These are phyloP conservation scores for Porpolomopsis calyptriformis DNA, from an alignment of 768 basidiomycete genomes.

Conservation along the genomic window DNA sequence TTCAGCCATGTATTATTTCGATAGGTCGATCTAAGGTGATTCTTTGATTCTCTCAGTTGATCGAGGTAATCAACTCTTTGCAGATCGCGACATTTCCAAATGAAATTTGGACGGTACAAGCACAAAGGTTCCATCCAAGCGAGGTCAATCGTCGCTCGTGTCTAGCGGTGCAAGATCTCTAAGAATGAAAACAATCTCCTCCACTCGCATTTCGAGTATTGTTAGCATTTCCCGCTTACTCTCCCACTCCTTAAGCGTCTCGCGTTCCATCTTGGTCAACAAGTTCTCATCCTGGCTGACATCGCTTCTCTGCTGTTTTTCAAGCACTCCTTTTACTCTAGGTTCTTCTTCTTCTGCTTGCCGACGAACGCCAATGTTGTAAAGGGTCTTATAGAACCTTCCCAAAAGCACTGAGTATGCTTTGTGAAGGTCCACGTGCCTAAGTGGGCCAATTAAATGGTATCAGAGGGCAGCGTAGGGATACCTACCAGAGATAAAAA, in stretches of 20 bases:
- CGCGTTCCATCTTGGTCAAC: conserved; percentile 65
- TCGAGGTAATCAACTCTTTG: too few relatives aligned
- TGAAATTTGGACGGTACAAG: too few relatives aligned
- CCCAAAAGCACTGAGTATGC: conserved; percentile 70
- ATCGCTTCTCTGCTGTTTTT: conserved; percentile 73
- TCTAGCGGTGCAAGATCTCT: conserved; percentile 58
- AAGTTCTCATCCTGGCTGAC: conserved; percentile 67
- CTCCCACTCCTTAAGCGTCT: conserved; percentile 65
- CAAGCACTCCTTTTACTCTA: conserved; percentile 59
- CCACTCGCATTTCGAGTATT: conserved; percentile 75
- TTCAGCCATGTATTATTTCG: too few relatives aligned
- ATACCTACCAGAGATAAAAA: conserved; percentile 76
- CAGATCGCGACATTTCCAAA: too few relatives aligned
- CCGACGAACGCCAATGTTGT: conserved; percentile 69
- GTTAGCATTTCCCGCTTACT: conserved; percentile 62
- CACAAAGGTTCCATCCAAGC: too few relatives aligned
- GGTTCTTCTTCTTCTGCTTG: conserved; percentile 63
- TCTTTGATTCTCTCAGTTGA: too few relatives aligned
- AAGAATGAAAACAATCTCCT: conserved; percentile 82
- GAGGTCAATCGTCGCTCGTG: conserved; percentile 41
- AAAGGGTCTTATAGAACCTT: conserved; percentile 81
- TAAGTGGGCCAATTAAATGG: conserved; percentile 18
- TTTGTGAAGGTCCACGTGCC: conserved; percentile 83
- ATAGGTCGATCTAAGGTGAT: too few relatives aligned
- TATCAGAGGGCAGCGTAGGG: not conserved